phyloP scores from a whole-genome alignment of 177 flowering plant species.

The Vitis hybrid region DNA sequence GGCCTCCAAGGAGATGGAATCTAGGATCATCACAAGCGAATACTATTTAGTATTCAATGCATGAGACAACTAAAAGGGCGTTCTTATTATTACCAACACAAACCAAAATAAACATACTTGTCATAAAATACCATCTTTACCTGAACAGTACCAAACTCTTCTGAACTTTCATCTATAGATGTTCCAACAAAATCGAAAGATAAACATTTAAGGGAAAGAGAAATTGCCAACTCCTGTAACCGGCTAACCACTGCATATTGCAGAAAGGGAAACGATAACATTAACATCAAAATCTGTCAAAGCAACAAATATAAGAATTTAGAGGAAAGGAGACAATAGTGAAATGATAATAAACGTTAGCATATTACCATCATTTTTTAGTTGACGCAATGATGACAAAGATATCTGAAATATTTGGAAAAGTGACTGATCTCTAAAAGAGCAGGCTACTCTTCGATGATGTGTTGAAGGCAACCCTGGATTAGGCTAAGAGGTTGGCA shows the following conservation, averaged over 20 bases:
- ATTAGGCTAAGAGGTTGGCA: slow-evolving; percentile 51
- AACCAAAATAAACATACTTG: not conserved
- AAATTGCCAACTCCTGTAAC: slow-evolving; percentile 81
- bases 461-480: slow-evolving; percentile 86
- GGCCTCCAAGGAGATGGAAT: slow-evolving; percentile 87
- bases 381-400: slow-evolving; percentile 67
- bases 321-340: not conserved
- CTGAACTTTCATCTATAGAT: slow-evolving; percentile 94
- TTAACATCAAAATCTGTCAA: not conserved
- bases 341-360: slow-evolving; percentile 5
- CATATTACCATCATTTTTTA: slow-evolving; percentile 75
- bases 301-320: not conserved
- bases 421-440: slow-evolving; percentile 86
- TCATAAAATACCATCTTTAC: slow-evolving; percentile 26
- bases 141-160: slow-evolving; percentile 98
- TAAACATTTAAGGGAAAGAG: slow-evolving; percentile 81
- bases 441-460: slow-evolving; percentile 90
- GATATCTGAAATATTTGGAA: slow-evolving; percentile 90
- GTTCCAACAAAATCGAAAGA: slow-evolving; percentile 98
- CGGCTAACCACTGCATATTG: slow-evolving; percentile 52
- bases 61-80: not conserved
- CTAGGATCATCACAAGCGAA: slow-evolving; percentile 30
- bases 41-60: slow-evolving; percentile 1
- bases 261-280: slow-evolving; percentile 3
- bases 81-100: slow-evolving; percentile 1